Base-by-base conservation (phyloP, 1,139 yeast species). In the Yamadazyma taylorii region DNA sequence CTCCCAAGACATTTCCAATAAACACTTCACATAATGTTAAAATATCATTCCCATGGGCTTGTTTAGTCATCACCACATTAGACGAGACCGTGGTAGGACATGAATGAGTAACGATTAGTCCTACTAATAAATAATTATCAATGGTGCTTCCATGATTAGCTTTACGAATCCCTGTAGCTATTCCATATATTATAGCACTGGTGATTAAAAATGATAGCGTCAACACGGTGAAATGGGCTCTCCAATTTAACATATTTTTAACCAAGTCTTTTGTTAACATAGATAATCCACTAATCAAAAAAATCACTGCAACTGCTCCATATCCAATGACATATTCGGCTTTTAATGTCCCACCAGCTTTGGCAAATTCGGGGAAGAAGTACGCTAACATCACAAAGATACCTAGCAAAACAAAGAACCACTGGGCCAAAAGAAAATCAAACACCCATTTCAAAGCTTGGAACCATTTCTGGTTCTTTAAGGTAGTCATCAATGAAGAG, bases 1-100 rank as follows among this genome's bases (percentile, higher is more conserved):
- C 94, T 4, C 96, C 96, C 28, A 87, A 55, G 33, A 88, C 56
- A 53, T 89, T 88, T 2, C 96, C 96, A 31, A 88, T 73, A 41
- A 87, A 79, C 15, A 88, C 96, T 55, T 87, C 95, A 58, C 94
- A 83, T 11, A 87, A 66, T 16, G 95, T 83, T 39, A 88, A 64
- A 17, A 85, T 65, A 45, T 80, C 90, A 57, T 87, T 86, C 5
- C 96, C 96, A 49, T 82, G 81, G 0, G 95, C 90, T 40, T 72
- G 73, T 37, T 76, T 75, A n/a, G 97, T 88, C 96, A 88, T 87
- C 19, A 88, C 90, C 33, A 88, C 96, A 56, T 88, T 88, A 4
- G 90, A 88, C 0, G 92, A 80, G 14, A 88, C 95, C 0, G 96
- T 88, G 11, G 96, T 89, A 27, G 96, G 96, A 58, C 95, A 86